Percentiles rank a stretch among this genome's conserved stretches.
phyloP scores from a whole-genome alignment of 2,329 filamentous ascomycete genomes.

The Endocalyx cinctus region DNA sequence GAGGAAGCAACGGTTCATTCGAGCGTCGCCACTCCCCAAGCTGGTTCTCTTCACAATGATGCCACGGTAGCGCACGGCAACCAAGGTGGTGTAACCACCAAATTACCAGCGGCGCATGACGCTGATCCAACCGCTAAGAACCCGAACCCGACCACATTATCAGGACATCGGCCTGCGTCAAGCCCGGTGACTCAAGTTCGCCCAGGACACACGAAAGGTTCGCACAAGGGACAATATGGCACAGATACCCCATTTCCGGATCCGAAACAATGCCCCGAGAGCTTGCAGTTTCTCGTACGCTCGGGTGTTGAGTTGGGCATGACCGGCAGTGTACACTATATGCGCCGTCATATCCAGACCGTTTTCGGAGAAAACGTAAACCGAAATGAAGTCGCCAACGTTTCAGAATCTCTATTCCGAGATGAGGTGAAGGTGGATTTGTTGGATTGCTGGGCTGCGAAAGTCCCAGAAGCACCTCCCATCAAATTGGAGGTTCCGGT shows the following conservation, averaged over 20 bases:
- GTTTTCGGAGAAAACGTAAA: slow-evolving; percentile 27
- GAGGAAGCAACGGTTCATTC: too few species aligned
- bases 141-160: too few species aligned
- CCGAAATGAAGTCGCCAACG: slow-evolving; percentile 32
- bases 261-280: slow-evolving; percentile 15
- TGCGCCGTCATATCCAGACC: slow-evolving; percentile 40
- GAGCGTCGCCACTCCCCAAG: too few species aligned
- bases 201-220: too few species aligned
- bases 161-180: too few species aligned
- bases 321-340: slow-evolving; percentile 38
- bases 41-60: too few species aligned
- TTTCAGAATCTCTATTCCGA: slow-evolving; percentile 33
- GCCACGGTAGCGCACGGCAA: too few species aligned
- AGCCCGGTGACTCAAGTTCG: too few species aligned
- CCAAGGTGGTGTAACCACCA: too few species aligned
- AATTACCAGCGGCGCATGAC: too few species aligned
- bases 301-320: slow-evolving; percentile 26
- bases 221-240: too few species aligned
- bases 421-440: slow-evolving; percentile 27
- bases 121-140: too few species aligned
- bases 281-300: slow-evolving; percentile 22
- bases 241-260: slow-evolving; percentile 8
- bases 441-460: slow-evolving; percentile 19
- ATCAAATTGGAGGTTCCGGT: slow-evolving; percentile 43
- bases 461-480: slow-evolving; percentile 34